phyloP scores from a whole-genome alignment of 257 asterid genomes.

The Hygrophila difformis region DNA sequence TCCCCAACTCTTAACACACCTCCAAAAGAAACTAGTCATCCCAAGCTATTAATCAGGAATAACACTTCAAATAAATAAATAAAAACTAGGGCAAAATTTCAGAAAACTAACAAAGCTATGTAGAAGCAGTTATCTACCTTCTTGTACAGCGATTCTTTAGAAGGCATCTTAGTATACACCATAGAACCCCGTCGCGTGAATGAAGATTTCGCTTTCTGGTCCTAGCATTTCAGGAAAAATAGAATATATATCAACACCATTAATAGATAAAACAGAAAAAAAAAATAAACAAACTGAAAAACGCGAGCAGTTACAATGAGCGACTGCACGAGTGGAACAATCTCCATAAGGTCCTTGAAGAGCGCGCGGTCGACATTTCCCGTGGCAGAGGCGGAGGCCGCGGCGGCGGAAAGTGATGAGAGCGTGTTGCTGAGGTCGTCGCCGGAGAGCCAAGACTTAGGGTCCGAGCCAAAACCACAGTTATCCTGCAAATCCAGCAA shows the following conservation, averaged over 20 bases:
- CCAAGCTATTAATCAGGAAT: no score
- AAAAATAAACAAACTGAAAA: conserved; percentile 3
- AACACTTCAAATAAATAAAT: no score
- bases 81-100: no score
- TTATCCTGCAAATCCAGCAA: conserved; percentile 58
- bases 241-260: not conserved
- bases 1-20: not conserved
- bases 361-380: conserved; percentile 69
- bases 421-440: conserved; percentile 45
- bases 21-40: not conserved
- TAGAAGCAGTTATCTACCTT: conserved; percentile 68
- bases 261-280: not conserved
- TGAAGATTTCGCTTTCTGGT: conserved; percentile 56
- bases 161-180: conserved; percentile 87
- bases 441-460: conserved; percentile 69
- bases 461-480: conserved; percentile 45
- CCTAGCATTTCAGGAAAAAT: conserved; percentile 29
- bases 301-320: conserved; percentile 55
- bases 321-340: conserved; percentile 85
- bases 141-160: conserved; percentile 59
- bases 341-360: conserved; percentile 62
- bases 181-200: conserved; percentile 79
- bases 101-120: no score
- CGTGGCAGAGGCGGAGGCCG: conserved; percentile 50
- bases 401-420: conserved; percentile 54